Percentiles rank a stretch among this genome's conserved stretches.
These are phyloP conservation scores for Aquilaria agallochum DNA, from an alignment of 441 rosid genomes.

Conservation along the genomic window DNA sequence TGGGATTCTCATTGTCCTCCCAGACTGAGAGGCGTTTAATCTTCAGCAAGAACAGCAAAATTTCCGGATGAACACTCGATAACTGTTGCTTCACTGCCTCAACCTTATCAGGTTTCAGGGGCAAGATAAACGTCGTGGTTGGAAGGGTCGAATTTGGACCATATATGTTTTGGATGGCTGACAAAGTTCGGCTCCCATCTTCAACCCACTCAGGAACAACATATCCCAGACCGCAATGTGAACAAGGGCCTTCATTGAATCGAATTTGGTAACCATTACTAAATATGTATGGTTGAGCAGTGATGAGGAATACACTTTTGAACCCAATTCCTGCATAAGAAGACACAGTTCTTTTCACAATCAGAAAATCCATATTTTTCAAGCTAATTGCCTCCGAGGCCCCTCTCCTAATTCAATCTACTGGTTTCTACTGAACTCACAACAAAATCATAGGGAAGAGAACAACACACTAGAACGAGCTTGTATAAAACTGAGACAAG, in stretches of 20 bases:
- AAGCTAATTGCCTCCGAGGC: too few relatives aligned
- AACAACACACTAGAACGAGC: too few relatives aligned
- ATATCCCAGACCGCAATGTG: constrained; percentile 58
- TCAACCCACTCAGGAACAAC: constrained; percentile 83
- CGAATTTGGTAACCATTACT: constrained; percentile 74
- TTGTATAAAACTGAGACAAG: too few relatives aligned
- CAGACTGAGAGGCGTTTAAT: constrained; percentile 57
- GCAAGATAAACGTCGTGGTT: constrained; percentile 55
- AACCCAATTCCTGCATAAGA: constrained; percentile 60
- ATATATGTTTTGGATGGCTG: constrained; percentile 42
- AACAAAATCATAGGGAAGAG: neutral
- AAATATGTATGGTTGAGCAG: constrained; percentile 58
- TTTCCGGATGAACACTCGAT: constrained; percentile 57
- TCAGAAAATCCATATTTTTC: too few relatives aligned
- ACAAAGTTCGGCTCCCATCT: constrained; percentile 33
- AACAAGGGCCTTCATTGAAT: constrained; percentile 61
- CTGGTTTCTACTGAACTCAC: too few relatives aligned
- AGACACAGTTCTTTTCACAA: too few relatives aligned
- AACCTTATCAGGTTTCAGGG: constrained; percentile 62
- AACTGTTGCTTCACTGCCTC: constrained; percentile 64
- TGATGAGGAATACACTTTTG: constrained; percentile 73
- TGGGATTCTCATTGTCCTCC: constrained; percentile 47
- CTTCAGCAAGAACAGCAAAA: constrained; percentile 54
- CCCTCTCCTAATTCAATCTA: too few relatives aligned
- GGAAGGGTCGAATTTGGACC: constrained; percentile 47